phyloP scores from a whole-genome alignment of 768 basidiomycete genomes.

The Mycena venus region DNA sequence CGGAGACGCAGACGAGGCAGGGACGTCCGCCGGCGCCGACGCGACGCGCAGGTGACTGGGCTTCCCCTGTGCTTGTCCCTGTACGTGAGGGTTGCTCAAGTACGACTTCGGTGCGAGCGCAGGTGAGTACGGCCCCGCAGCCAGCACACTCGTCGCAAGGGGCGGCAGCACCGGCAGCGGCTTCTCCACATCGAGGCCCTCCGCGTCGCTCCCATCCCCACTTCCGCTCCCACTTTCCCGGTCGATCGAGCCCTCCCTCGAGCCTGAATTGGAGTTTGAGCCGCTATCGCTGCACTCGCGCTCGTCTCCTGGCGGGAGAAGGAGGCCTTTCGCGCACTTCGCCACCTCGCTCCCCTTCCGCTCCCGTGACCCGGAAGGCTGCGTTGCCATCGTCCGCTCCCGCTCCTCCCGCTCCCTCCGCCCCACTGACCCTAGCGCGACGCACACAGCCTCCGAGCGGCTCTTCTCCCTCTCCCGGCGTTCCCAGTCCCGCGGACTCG shows the following conservation, averaged over 20 bases:
- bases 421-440: slow-evolving; percentile 29
- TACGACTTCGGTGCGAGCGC: not conserved
- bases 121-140: slow-evolving; percentile 32
- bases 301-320: slow-evolving; percentile 25
- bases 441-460: slow-evolving; percentile 32
- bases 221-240: not conserved
- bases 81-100: too few species aligned
- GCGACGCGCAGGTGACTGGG: not conserved
- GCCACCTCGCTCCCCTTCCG: not conserved
- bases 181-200: not conserved
- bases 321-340: slow-evolving; percentile 25
- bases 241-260: slow-evolving; percentile 10
- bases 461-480: slow-evolving; percentile 7
- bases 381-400: not conserved
- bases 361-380: too few species aligned
- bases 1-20: not conserved
- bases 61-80: not conserved
- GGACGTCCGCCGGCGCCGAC: slow-evolving; percentile 1
- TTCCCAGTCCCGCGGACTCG: not conserved
- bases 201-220: not conserved
- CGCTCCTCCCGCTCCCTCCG: slow-evolving; percentile 20
- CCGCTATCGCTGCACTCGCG: not conserved
- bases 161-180: slow-evolving; percentile 27
- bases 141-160: slow-evolving; percentile 24
- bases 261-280: not conserved